Evolutionary conservation across 129 eudicot species (phyloP), one percentile per base, ranked within the genome.

Genomic region (Rutidosis leptorrhynchoides): DNA sequence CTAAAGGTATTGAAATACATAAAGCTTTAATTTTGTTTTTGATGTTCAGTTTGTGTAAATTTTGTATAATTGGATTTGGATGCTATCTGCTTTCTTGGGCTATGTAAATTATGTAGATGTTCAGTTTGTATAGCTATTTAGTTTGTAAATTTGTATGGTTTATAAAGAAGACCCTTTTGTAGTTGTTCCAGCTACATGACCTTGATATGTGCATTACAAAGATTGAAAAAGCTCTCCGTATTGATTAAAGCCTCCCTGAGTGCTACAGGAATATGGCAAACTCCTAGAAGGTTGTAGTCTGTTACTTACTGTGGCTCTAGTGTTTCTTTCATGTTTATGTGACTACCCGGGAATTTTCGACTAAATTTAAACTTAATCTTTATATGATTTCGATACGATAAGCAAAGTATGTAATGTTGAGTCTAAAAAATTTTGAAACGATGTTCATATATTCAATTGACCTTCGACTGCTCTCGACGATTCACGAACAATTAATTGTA

Each of bases 211-310:
- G 97, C 79, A 86, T 94, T 21, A 78, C 86, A 17, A 94, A 84
- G 71, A 94, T 89, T 68, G 95, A 89, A 84, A 97, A 94, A 82
- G 99, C 99, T 72, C 74, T 94, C 28, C 83, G 69, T 51, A 86
- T 89, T 68, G 93, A 94, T 67, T 90, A 90, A 7, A 87, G 79
- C 26, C 89, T 94, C 78, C 97, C 96, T 0, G 99, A 94, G 85
- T 94, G 99, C 78, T 89, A 84, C 70, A 97, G 99, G 40, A 94
- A 94, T 79, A 94, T 94, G 99, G 99, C 99, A 24, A 94, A 94
- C 86, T 95, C 99, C 68, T 94, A 87, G 92, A 94, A 94, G 99
- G 99, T 94, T 51, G 60, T 24, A 25, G 46, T 48, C 24, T 17
- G 22, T n/a, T n/a, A n/a, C n/a, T 61, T 53, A 22, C 21, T 25